Conservation (phyloP, 768 basidiomycete species). For the Kondoa subrosea region DNA sequence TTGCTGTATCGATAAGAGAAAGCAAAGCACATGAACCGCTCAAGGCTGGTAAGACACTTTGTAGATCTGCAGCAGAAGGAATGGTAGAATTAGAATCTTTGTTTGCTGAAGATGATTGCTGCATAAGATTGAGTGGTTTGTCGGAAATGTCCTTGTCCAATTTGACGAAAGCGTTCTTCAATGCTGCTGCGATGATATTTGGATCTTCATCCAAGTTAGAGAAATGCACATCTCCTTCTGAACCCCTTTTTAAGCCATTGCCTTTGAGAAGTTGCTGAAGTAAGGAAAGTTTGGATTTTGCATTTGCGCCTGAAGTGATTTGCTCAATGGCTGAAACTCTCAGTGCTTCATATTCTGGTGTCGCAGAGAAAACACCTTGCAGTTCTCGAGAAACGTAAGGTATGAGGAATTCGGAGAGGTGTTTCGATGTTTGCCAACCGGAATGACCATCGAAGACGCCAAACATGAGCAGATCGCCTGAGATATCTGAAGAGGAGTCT, state of each 20-base stretch:
- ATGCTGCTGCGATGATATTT: conserved; percentile 45
- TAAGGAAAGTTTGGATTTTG: neutral
- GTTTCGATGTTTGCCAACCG: conserved; percentile 63
- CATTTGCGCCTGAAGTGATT: neutral
- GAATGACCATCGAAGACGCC: conserved; percentile 42
- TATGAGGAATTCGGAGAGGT: conserved; percentile 68
- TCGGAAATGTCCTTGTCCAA: conserved; percentile 72
- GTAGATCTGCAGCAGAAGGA: conserved; percentile 52
- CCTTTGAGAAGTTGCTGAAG: neutral
- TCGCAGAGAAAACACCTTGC: conserved; percentile 27
- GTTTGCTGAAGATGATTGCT: conserved; percentile 38
- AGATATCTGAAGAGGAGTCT: conserved; percentile 15
- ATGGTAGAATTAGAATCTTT: conserved; percentile 34
- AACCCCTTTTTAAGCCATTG: neutral
- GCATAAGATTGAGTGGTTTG: conserved; percentile 57
- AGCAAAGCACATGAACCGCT: conserved; percentile 83
- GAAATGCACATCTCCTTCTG: conserved; percentile 26
- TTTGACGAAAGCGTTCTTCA: conserved; percentile 57
- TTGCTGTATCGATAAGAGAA: conserved; percentile 59
- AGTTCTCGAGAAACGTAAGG: conserved; percentile 68
- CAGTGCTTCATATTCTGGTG: conserved; percentile 31
- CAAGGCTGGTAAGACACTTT: conserved; percentile 65
- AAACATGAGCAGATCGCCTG: conserved; percentile 12
- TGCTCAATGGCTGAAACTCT: neutral
- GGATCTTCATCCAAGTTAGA: conserved; percentile 38